Evolutionary conservation across 2,329 filamentous ascomycete genomes (phyloP), one percentile per base, ranked within the genome.

Genomic region (Cyphellophora attinorum): DNA sequence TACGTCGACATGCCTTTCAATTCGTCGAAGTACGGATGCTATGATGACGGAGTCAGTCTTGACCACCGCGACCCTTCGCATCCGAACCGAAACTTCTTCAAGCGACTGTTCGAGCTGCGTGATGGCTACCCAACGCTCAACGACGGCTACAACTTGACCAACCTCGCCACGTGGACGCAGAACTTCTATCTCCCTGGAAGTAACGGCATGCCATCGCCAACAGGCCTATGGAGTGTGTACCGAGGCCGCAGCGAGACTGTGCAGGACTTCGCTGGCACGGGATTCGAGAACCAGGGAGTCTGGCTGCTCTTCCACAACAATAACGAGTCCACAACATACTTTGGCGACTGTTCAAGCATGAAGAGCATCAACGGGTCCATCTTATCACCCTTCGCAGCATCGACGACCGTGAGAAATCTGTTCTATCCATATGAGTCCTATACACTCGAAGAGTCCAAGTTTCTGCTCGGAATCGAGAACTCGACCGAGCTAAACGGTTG

Each of bases 51-150:
- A 5, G 62, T 70, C 35, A 65, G 64, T 30, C 55, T 64, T 12
- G 70, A 74, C 42, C 70, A 73, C 47, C 60, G 68, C 29, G 70
- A 74, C 39, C 64, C 70, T 3, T 65, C 68, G 3, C 59, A 67
- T 35, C 67, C 68, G 3, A 54, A 72, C 17, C 61, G 68, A 28
- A 70, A 67, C 39, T 59, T 69, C 31, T 51, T 70, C 37, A 71
- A 69, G 53, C 50, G 60, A 18, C 68, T 72, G 59, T 70, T 65
- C 44, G 56, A 70, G 41, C 53, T 72, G 44, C 62, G 70, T 17
- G 42, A 56, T 4, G 51, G 61, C 29, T 72, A 63, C 33, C 65
- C 68, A 0, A 64, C 63, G 1, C 58, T 74, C 11, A 68, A 68
- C 15, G 67, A 71, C 42, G 70, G 70, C 0, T 67, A 56, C 40